Evolutionary conservation across 345 rosid species (phyloP).

Genomic region (Abelmoschus esculentus): DNA sequence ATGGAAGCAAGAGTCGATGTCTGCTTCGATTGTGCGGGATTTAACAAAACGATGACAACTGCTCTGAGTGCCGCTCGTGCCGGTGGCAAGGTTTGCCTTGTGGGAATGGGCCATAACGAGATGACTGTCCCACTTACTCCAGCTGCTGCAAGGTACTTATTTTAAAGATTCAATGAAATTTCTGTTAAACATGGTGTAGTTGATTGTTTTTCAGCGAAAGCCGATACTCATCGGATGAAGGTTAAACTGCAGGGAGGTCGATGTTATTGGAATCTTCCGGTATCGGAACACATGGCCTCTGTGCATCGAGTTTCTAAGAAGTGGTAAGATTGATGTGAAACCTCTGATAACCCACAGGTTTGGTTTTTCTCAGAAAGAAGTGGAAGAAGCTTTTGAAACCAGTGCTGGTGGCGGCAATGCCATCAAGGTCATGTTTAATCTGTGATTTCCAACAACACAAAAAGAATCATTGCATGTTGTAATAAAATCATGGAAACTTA

Average conservation of each 20-base stretch:
- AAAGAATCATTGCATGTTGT: not conserved
- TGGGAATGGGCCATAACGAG: conserved; percentile 64
- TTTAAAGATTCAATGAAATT: not conserved
- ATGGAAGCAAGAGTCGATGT: conserved; percentile 62
- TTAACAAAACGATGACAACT: conserved; percentile 78
- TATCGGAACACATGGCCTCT: conserved; percentile 92
- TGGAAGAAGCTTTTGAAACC: conserved; percentile 84
- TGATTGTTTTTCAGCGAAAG: not conserved
- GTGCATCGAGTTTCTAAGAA: conserved; percentile 71
- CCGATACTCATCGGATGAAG: too few relatives aligned
- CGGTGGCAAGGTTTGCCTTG: conserved; percentile 95
- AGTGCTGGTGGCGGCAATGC: conserved; percentile 82
- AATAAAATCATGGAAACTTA: not conserved
- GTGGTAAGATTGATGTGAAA: conserved; percentile 85
- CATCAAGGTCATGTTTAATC: conserved; percentile 91
- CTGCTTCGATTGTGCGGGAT: conserved; percentile 87
- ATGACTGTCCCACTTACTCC: conserved; percentile 85
- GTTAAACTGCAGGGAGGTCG: conserved; percentile 61
- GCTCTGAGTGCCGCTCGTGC: conserved; percentile 61
- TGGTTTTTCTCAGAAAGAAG: conserved; percentile 79
- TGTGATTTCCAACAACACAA: conserved; percentile 17
- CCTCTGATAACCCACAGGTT: conserved; percentile 90
- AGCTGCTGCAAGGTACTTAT: conserved; percentile 76
- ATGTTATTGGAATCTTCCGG: conserved; percentile 76
- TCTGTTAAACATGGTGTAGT: not conserved